A percentile compares a stretch with the other conserved stretches of the same genome.
Conservation (phyloP, 257 asterid genomes). For the Ilex asprella region DNA sequence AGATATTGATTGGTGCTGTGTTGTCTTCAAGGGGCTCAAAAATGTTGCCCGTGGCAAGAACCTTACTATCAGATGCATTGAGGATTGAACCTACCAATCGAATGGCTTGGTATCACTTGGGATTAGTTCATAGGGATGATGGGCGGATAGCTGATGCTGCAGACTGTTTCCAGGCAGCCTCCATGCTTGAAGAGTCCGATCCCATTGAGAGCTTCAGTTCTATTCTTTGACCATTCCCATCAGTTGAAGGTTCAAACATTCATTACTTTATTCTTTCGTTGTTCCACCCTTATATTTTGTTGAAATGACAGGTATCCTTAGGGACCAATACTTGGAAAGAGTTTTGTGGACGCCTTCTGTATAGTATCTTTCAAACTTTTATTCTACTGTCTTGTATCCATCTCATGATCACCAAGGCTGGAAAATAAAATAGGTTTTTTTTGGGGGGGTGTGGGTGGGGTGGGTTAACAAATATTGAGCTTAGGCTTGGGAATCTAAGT, state of each 20-base stretch:
- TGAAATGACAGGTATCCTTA: constrained; percentile 7
- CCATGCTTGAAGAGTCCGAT: constrained; percentile 85
- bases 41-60: constrained; percentile 80
- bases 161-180: constrained; percentile 97
- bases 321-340: neutral
- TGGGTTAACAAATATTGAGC: no score
- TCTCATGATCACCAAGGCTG: no score
- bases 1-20: constrained; percentile 57
- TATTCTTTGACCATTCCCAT: constrained; percentile 29
- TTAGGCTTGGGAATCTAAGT: no score
- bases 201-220: constrained; percentile 82
- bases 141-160: constrained; percentile 85
- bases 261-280: constrained; percentile 68
- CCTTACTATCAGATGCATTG: constrained; percentile 82
- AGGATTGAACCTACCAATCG: constrained; percentile 78
- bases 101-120: constrained; percentile 86
- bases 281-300: constrained; percentile 5
- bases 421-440: neutral
- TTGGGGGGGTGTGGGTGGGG: no score
- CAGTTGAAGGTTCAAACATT: constrained; percentile 6
- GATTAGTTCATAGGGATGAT: constrained; percentile 74
- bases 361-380: neutral
- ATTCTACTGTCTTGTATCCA: no score
- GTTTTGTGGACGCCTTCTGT: neutral
- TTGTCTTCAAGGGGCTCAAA: constrained; percentile 49